phyloP scores from a whole-genome alignment of 371 early-diverging fungal genomes.

The Mortierella sp. region DNA sequence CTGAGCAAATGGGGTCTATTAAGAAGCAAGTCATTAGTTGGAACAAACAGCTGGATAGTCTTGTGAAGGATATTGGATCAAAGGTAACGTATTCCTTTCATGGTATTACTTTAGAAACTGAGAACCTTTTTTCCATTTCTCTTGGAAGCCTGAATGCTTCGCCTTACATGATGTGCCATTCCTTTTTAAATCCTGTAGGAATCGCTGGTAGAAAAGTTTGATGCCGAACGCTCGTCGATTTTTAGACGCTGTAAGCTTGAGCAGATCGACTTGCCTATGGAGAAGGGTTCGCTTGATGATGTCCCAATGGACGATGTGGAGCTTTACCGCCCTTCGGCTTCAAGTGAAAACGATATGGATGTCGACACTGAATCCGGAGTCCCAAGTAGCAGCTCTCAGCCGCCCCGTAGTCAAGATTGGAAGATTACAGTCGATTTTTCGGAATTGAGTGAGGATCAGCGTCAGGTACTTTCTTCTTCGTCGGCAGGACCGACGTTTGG shows the following conservation, averaged over 20 bases:
- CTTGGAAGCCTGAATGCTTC: not conserved
- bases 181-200: slow-evolving; percentile 55
- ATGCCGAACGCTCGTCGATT: slow-evolving; percentile 80
- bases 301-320: slow-evolving; percentile 74
- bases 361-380: slow-evolving; percentile 54
- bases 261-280: slow-evolving; percentile 86
- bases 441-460: slow-evolving; percentile 59
- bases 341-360: slow-evolving; percentile 61
- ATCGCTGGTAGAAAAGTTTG: slow-evolving; percentile 77
- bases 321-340: slow-evolving; percentile 12
- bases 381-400: slow-evolving; percentile 15
- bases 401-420: slow-evolving; percentile 48
- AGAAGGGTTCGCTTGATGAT: slow-evolving; percentile 73
- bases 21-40: slow-evolving; percentile 70
- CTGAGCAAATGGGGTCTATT: slow-evolving; percentile 64
- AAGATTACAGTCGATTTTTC: slow-evolving; percentile 63
- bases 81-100: slow-evolving; percentile 48
- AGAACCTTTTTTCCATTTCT: not conserved
- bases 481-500: slow-evolving; percentile 6
- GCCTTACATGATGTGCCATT: not conserved
- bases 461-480: slow-evolving; percentile 33
- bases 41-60: slow-evolving; percentile 72
- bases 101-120: not conserved
- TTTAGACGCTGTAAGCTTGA: slow-evolving; percentile 92
- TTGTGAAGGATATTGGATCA: slow-evolving; percentile 70